Base-by-base conservation (phyloP, 768 basidiomycete species). In the Lanmaoa rubissima region DNA sequence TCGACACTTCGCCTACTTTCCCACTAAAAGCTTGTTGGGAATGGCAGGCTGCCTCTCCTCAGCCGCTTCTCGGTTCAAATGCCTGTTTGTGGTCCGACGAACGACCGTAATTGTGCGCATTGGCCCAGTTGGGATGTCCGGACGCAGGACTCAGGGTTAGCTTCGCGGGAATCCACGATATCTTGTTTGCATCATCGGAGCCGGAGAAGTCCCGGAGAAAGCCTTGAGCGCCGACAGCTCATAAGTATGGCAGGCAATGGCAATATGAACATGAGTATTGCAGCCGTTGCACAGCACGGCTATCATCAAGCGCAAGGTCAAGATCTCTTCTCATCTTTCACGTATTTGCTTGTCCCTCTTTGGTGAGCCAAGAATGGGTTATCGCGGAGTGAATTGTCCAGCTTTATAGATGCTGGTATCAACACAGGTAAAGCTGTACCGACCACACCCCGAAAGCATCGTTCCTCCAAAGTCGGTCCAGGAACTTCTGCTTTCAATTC, bases 261-360 rank as follows among this genome's bases (percentile, higher is more conserved):
- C 57, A 61, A 60, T 54, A 61, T 52, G 52, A 53, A 62, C 55
- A 66, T 49, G 51, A 68, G 19, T 67, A 66, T 66, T 69, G 55
- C 19, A 2, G 2, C 66, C 65, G 64, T 50, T 31, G 64, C 65
- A 66, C 65, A 69, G 65, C 65, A 69, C 65, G 65, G 65, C 65
- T 69, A 69, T 69, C 65, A 65, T 42, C 60, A 68, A 65, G 65
- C 64, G 62, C 56, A 50, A 65, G 65, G 56, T 55, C 66, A 61
- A 66, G 65, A 66, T 66, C 65, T 60, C 55, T 61, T 49, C 55
- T 54, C 57, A 38, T 41, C 34, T 32, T 51, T 66, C 34, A 40
- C 61, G 52, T 28, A 54, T 68, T 51, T 54, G 66, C 63, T 53
- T 59, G 54, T 57, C 53, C 52, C 24, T 66, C 61, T 58, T 58